These are phyloP conservation scores for Flueggea neowawraea DNA, from an alignment of 441 rosid species.

Conservation along the genomic window DNA sequence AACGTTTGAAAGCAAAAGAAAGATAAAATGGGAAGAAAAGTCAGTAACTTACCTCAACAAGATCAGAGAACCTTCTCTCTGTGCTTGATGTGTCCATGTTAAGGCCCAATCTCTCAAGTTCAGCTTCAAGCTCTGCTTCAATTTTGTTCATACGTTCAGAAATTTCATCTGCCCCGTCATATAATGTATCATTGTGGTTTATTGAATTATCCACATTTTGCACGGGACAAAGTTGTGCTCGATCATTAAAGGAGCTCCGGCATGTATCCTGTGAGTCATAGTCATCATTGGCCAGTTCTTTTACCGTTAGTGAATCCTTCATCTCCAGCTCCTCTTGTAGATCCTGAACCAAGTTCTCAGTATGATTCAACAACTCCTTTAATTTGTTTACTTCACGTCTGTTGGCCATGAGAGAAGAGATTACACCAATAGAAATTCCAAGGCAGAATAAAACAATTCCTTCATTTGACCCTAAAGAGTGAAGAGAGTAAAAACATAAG, in stretches of 20 bases:
- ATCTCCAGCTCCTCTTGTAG: slow-evolving; percentile 70
- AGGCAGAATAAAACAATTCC: slow-evolving; percentile 46
- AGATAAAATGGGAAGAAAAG: slow-evolving; percentile 8
- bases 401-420: slow-evolving; percentile 48
- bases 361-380: slow-evolving; percentile 47
- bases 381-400: slow-evolving; percentile 44
- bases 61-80: slow-evolving; percentile 32
- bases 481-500: slow-evolving; percentile 1
- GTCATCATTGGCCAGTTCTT: slow-evolving; percentile 48
- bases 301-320: slow-evolving; percentile 56
- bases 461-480: slow-evolving; percentile 41
- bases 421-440: slow-evolving; percentile 66
- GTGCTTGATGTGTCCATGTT: slow-evolving; percentile 32
- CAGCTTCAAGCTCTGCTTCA: slow-evolving; percentile 99
- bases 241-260: slow-evolving; percentile 22
- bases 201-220: slow-evolving; percentile 16
- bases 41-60: slow-evolving; percentile 34
- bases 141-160: slow-evolving; percentile 62
- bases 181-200: slow-evolving; percentile 19
- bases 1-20: neutral
- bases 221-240: slow-evolving; percentile 17
- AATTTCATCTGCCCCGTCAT: slow-evolving; percentile 31
- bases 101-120: slow-evolving; percentile 76
- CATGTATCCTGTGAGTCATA: slow-evolving; percentile 32
- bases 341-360: slow-evolving; percentile 67